Evolutionary conservation across 1,284 basidiomycete species (phyloP), one percentile per base, ranked within the genome.

Genomic region (Wolfiporia cocos): DNA sequence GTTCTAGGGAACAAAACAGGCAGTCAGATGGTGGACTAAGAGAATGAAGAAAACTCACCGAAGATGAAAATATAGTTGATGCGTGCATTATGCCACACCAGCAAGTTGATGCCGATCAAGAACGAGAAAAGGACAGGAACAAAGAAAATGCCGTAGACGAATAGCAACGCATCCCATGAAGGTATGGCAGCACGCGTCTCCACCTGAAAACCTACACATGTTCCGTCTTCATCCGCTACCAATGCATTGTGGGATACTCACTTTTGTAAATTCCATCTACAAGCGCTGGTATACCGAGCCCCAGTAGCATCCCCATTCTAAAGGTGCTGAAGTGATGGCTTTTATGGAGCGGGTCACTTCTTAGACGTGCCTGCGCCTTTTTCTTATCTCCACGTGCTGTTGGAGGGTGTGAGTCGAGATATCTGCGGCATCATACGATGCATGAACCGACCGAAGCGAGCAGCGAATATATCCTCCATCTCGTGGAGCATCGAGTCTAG

Each of bases 31-130:
- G 3, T 3, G 2, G 10, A 2, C 34, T 22, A 36, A 32, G 9
- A 24, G 4, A 10, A 17, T 19, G 41, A 22, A 15, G n/a, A 11
- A 7, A 21, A 55, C 71, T 40, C 44, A 87, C 86, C 81, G 54
- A 97, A 94, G 39, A 97, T 94, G 61, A 97, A 95, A 17, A 81
- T 74, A 49, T 92, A 92, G 60, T 95, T 96, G 57, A 96, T 91
- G 34, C 88, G 71, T 3, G 81, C 71, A 1, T 66, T 62, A 0
- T 80, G 73, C 87, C 90, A 97, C 0, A 84, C 86, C 14, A 81
- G 55, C 9, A 97, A 54, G 59, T 98, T 95, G 32, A 89, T 46
- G 20, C 87, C 88, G 35, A 97, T 79, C 0, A 96, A 67, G 24
- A 94, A 55, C 0, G 79, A 70, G 57, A 97, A 90, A 5, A 95